phyloP scores from a whole-genome alignment of 2,329 filamentous ascomycete genomes.

The Nannizzia gypsea region DNA sequence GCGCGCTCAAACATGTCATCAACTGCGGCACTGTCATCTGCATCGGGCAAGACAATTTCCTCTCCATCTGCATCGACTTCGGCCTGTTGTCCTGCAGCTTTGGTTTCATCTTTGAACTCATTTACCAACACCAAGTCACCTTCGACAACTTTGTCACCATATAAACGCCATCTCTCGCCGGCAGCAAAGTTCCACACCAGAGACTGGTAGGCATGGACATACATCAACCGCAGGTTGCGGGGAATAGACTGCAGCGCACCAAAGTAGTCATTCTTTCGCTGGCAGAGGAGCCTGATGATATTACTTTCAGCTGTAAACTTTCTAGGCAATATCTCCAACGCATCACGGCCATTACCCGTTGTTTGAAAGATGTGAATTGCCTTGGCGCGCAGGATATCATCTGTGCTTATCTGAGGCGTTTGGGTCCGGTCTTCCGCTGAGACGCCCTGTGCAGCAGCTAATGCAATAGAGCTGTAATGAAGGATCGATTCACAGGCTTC shows the following conservation, averaged over 20 bases:
- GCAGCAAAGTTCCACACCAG: slow-evolving; percentile 84
- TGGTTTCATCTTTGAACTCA: slow-evolving; percentile 36
- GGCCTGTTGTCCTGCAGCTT: slow-evolving; percentile 16
- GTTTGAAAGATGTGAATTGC: slow-evolving; percentile 65
- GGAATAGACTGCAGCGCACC: slow-evolving; percentile 72
- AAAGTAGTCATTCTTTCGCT: slow-evolving; percentile 54
- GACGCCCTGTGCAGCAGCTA: slow-evolving; percentile 43
- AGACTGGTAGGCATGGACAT: slow-evolving; percentile 92
- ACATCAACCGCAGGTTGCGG: slow-evolving; percentile 78
- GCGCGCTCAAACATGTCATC: slow-evolving; percentile 56
- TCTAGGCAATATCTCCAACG: slow-evolving; percentile 58
- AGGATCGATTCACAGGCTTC: slow-evolving; percentile 69
- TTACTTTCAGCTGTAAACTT: slow-evolving; percentile 70
- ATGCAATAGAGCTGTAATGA: slow-evolving; percentile 53
- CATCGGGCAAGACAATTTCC: slow-evolving; percentile 50
- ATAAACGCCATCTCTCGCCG: slow-evolving; percentile 65
- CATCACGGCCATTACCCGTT: slow-evolving; percentile 46
- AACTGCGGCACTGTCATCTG: slow-evolving; percentile 42
- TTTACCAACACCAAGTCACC: slow-evolving; percentile 70
- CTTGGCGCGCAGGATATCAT: slow-evolving; percentile 67
- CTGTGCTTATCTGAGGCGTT: slow-evolving; percentile 48
- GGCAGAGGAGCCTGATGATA: slow-evolving; percentile 63
- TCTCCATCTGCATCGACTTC: slow-evolving; percentile 52
- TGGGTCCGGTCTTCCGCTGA: slow-evolving; percentile 28
- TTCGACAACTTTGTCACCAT: slow-evolving; percentile 61